phyloP scores from a whole-genome alignment of 495 filamentous ascomycete species.

The Cudoniella acicularis region DNA sequence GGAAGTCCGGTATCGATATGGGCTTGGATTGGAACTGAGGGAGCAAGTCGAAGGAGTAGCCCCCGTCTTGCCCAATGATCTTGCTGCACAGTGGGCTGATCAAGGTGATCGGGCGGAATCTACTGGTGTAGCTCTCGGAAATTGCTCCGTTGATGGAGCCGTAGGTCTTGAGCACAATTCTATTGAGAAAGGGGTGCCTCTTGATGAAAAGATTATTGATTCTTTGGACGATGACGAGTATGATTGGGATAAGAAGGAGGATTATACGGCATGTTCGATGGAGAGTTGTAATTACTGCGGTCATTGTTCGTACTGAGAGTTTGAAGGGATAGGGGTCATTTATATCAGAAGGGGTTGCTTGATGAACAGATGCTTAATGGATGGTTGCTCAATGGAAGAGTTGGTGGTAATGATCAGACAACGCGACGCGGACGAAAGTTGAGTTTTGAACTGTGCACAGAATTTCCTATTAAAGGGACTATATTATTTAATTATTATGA shows the following conservation, averaged over 20 bases:
- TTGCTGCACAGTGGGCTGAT: not conserved
- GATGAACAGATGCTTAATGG: too few relatives aligned
- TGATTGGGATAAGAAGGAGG: conserved; percentile 5
- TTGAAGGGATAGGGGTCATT: too few relatives aligned
- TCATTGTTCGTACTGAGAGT: too few relatives aligned
- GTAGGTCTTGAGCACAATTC: conserved; percentile 1
- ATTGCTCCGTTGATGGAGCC: not conserved
- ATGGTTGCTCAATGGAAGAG: not conserved
- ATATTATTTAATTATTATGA: too few relatives aligned
- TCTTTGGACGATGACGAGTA: not conserved
- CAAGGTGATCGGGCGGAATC: not conserved
- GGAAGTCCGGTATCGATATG: conserved; percentile 4
- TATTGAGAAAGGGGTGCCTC: not conserved
- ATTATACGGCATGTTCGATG: conserved; percentile 3
- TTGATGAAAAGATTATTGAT: conserved; percentile 1
- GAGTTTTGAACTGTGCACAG: too few relatives aligned
- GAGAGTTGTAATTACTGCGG: too few relatives aligned
- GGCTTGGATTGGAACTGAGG: not conserved
- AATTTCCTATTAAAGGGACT: too few relatives aligned
- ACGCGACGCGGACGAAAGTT: too few relatives aligned
- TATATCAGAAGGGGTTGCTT: too few relatives aligned
- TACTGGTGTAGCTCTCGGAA: not conserved
- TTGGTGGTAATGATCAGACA: not conserved
- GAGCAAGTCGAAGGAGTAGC: conserved; percentile 1
- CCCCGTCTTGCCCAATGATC: not conserved